Percentiles rank a stretch among this genome's conserved stretches.
phyloP scores from a whole-genome alignment of 1,284 basidiomycete species.

The Entoloma clypeatum region DNA sequence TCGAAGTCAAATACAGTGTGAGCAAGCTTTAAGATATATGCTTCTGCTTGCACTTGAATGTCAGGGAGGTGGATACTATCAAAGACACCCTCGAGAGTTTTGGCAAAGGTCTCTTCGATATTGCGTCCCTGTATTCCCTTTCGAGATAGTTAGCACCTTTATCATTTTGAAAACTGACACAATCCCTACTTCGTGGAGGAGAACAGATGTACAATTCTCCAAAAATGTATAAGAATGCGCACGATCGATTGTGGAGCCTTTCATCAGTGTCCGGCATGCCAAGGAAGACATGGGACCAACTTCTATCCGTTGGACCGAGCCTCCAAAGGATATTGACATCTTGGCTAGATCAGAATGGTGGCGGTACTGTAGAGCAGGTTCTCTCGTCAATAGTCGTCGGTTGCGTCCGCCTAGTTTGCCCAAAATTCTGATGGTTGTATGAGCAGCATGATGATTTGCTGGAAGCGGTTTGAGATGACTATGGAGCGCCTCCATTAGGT shows the following conservation, averaged over 20 bases:
- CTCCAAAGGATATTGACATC: constrained; percentile 73
- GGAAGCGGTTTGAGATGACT: constrained; percentile 89
- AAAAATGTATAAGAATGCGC: constrained; percentile 78
- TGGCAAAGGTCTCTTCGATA: constrained; percentile 70
- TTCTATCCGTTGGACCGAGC: constrained; percentile 65
- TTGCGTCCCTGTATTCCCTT: constrained; percentile 75
- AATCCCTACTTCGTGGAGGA: constrained; percentile 68
- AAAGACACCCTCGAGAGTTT: constrained; percentile 74
- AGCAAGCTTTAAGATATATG: constrained; percentile 66
- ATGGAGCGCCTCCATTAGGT: constrained; percentile 94
- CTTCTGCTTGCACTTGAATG: constrained; percentile 63
- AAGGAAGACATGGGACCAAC: constrained; percentile 72
- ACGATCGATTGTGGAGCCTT: constrained; percentile 61
- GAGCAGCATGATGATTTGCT: constrained; percentile 87
- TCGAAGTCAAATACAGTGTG: constrained; percentile 67
- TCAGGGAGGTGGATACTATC: constrained; percentile 75
- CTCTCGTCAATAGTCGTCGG: constrained; percentile 81
- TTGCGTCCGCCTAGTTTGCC: constrained; percentile 98
- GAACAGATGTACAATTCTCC: constrained; percentile 68
- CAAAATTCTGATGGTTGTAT: constrained; percentile 94
- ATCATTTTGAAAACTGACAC: constrained; percentile 1
- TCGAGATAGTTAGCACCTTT: constrained; percentile 11
- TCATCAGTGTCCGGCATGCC: constrained; percentile 64
- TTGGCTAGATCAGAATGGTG: constrained; percentile 68
- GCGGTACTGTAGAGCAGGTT: constrained; percentile 73